These are phyloP conservation scores for Paramecium tetraurelia DNA, from an alignment of 73 alveolate genomes.

Conservation along the genomic window DNA sequence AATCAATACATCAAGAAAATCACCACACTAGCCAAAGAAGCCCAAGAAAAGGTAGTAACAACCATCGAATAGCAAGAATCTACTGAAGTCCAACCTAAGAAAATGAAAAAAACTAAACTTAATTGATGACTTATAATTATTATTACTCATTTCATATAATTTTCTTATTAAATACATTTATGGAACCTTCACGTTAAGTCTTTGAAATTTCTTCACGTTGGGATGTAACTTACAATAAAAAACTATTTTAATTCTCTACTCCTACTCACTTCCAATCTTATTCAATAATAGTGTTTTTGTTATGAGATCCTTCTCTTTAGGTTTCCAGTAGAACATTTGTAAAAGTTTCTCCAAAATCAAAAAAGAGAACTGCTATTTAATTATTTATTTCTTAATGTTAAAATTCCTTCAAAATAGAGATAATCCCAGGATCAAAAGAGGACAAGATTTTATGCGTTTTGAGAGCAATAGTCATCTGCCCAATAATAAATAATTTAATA, in stretches of 20 bases:
- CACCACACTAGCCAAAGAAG: neutral
- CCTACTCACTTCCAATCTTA: no score
- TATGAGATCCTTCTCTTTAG: no score
- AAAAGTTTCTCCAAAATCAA: neutral
- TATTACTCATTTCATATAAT: neutral
- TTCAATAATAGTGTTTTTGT: no score
- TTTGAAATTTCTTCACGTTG: neutral
- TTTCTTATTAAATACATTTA: neutral
- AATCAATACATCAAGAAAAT: neutral
- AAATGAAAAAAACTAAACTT: neutral
- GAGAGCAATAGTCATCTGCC: neutral
- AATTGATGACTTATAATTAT: neutral
- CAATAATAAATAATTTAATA: neutral
- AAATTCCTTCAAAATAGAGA: conserved; percentile 14
- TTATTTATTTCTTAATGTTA: neutral
- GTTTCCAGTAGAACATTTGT: neutral
- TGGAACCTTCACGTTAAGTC: neutral
- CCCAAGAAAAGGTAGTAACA: neutral
- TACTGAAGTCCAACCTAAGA: neutral
- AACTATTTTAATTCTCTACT: no score
- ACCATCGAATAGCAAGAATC: neutral
- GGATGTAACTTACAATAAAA: neutral
- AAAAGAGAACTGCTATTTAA: neutral
- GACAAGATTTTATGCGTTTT: neutral
- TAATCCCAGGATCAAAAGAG: neutral